phyloP scores from a whole-genome alignment of 495 filamentous ascomycete species.

The Xylaria acuta region DNA sequence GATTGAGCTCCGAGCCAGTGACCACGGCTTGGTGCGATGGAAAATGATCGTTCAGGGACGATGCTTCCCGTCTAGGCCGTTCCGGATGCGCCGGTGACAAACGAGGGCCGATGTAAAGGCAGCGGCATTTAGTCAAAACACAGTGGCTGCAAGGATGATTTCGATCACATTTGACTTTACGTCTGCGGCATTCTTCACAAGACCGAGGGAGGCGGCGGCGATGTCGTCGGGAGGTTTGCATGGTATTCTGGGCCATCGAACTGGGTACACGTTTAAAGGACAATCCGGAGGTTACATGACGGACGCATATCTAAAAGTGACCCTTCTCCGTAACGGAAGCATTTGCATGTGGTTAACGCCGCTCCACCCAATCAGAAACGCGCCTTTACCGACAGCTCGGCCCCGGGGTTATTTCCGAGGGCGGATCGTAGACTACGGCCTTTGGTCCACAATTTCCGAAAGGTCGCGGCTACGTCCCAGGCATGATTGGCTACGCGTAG shows the following conservation, averaged over 20 bases:
- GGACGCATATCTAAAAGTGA: neutral
- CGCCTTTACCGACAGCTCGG: neutral
- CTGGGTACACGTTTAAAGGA: neutral
- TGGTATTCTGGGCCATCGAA: neutral
- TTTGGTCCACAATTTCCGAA: too few relatives aligned
- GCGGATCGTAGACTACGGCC: neutral
- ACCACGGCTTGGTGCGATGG: neutral
- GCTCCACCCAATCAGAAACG: neutral
- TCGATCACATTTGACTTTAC: constrained; percentile 63
- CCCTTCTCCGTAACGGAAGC: neutral
- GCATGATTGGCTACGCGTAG: too few relatives aligned
- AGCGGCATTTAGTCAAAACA: constrained; percentile 19
- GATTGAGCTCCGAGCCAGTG: neutral
- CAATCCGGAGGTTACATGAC: neutral
- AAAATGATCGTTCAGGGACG: neutral
- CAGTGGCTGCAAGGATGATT: constrained; percentile 53
- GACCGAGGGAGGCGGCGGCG: constrained; percentile 44
- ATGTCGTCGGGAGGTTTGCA: constrained; percentile 13
- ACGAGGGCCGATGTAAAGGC: constrained; percentile 9
- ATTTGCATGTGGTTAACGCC: neutral
- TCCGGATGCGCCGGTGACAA: neutral
- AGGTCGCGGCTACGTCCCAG: too few relatives aligned
- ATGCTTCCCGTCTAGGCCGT: neutral
- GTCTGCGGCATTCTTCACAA: constrained; percentile 60
- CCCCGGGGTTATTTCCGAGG: neutral